Conservation (phyloP, 169 alveolate species). For the Blepharisma undulans region DNA sequence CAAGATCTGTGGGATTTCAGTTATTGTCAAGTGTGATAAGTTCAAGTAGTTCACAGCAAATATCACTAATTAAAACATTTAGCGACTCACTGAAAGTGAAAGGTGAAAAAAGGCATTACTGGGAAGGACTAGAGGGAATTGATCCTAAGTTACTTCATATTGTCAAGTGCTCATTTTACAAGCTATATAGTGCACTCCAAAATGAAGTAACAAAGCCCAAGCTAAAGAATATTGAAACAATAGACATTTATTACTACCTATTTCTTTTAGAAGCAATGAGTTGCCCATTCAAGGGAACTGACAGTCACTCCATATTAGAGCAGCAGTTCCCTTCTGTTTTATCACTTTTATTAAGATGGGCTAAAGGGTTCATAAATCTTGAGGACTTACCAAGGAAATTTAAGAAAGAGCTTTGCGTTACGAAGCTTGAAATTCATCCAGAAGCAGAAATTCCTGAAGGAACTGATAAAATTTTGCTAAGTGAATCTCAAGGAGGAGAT, state of each 20-base stretch:
- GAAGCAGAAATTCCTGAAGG: not conserved
- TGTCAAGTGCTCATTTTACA: constrained; percentile 3
- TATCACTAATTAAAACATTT: not conserved
- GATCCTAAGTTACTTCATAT: constrained; percentile 7
- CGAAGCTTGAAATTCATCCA: not conserved
- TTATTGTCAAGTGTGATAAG: not conserved
- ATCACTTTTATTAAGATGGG: not conserved
- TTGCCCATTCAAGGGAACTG: constrained; percentile 12
- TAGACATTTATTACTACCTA: not conserved
- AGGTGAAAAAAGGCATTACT: constrained; percentile 10
- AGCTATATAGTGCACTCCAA: constrained; percentile 1
- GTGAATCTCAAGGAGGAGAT: not conserved
- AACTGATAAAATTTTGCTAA: not conserved
- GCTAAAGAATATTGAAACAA: not conserved
- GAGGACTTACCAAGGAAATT: constrained; percentile 9
- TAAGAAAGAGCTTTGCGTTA: not conserved
- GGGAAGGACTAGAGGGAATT: constrained; percentile 20
- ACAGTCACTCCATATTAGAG: constrained; percentile 24
- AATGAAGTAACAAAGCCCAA: not conserved
- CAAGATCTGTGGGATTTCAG: constrained; percentile 24
- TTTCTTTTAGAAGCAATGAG: constrained; percentile 32
- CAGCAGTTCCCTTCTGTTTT: not conserved
- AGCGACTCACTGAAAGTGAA: not conserved
- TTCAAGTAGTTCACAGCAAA: not conserved
- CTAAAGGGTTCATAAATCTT: constrained; percentile 14